Evolutionary conservation across 1,284 basidiomycete genomes (phyloP).

Genomic region (Tilletia horrida): DNA sequence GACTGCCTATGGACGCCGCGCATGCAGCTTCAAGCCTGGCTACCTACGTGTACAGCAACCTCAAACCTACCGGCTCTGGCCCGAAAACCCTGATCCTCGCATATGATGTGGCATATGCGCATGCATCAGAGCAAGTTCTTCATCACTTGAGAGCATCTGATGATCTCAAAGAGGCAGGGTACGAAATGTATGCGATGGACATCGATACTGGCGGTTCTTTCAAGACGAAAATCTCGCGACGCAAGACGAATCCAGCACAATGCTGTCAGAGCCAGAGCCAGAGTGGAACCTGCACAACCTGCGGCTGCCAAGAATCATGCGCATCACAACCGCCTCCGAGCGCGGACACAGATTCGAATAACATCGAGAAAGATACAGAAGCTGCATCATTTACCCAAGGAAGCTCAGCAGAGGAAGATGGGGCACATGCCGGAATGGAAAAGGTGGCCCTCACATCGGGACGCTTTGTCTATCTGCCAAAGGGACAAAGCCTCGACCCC

Average conservation of each 20-base stretch:
- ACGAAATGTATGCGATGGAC: conserved; percentile 13
- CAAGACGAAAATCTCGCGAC: conserved; percentile 29
- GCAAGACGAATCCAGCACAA: neutral
- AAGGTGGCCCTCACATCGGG: conserved; percentile 33
- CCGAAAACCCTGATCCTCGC: conserved; percentile 62
- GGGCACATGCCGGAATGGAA: conserved; percentile 8
- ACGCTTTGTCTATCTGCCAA: conserved; percentile 28
- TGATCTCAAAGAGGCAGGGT: neutral
- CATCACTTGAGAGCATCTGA: neutral
- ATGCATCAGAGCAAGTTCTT: conserved; percentile 31
- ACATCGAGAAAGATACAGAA: neutral
- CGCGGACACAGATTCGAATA: neutral
- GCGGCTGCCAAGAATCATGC: too few relatives aligned
- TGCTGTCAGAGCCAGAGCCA: neutral
- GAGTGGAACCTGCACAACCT: neutral
- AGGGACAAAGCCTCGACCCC: conserved; percentile 56
- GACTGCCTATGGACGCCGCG: conserved; percentile 61
- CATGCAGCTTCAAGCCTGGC: conserved; percentile 39
- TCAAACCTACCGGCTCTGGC: conserved; percentile 20
- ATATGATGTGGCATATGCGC: conserved; percentile 78
- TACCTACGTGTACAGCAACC: conserved; percentile 56
- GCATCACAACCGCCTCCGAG: too few relatives aligned
- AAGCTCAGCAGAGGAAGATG: conserved; percentile 26
- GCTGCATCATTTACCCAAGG: too few relatives aligned
- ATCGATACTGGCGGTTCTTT: conserved; percentile 42